phyloP scores from a whole-genome alignment of 768 basidiomycete genomes.

The Collybia nuda region DNA sequence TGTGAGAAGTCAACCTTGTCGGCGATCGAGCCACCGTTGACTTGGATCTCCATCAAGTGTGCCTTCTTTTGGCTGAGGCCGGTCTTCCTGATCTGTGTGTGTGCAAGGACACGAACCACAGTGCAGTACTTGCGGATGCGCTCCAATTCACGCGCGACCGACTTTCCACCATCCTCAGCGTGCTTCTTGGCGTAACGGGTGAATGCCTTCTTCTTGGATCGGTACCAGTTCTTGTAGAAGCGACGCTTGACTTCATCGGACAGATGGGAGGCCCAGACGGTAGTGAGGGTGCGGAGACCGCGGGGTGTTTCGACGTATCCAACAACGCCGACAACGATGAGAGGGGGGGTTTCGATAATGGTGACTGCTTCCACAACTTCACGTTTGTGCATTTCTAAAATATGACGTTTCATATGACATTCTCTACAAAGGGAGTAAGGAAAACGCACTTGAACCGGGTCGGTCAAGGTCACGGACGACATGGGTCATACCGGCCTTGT shows the following conservation, averaged over 20 bases:
- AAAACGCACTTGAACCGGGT: constrained; percentile 91
- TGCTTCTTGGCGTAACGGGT: constrained; percentile 99
- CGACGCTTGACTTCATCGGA: constrained; percentile 98
- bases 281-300: constrained; percentile 97
- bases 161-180: constrained; percentile 92
- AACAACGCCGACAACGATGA: constrained; percentile 96
- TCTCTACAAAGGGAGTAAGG: background rate
- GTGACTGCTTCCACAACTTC: constrained; percentile 99
- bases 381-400: constrained; percentile 98
- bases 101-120: constrained; percentile 98
- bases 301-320: constrained; percentile 99
- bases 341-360: constrained; percentile 93
- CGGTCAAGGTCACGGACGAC: constrained; percentile 99
- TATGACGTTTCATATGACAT: background rate
- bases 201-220: constrained; percentile 99
- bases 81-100: constrained; percentile 98
- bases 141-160: constrained; percentile 92
- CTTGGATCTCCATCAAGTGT: constrained; percentile 99
- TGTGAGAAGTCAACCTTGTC: constrained; percentile 98
- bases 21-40: constrained; percentile 93
- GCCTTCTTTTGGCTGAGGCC: constrained; percentile 99
- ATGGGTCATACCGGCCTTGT: constrained; percentile 99
- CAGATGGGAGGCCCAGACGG: constrained; percentile 97
- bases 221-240: constrained; percentile 99
- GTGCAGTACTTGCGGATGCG: constrained; percentile 99